Conservation (phyloP, 208 protist genomes). For the Trypanosoma platydactyli region DNA sequence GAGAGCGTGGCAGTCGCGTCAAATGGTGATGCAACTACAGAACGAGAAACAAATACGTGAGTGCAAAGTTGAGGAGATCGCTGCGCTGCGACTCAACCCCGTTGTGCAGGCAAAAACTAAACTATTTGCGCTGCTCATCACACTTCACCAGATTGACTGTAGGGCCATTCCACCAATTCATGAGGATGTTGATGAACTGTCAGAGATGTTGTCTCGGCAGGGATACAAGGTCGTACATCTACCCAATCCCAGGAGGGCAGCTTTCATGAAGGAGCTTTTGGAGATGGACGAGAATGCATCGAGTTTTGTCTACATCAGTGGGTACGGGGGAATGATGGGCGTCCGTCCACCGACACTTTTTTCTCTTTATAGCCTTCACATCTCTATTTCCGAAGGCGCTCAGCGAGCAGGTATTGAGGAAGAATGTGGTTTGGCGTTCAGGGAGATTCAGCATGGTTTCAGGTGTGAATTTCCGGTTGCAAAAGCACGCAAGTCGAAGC, state of each 20-base stretch:
- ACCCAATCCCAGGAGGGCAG: constrained; percentile 40
- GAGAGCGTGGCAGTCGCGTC: constrained; percentile 51
- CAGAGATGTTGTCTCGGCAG: constrained; percentile 57
- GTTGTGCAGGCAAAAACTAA: constrained; percentile 60
- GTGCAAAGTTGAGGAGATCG: constrained; percentile 79
- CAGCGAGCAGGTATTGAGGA: constrained; percentile 44
- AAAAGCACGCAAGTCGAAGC: constrained; percentile 46
- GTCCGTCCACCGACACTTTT: constrained; percentile 70
- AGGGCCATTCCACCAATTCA: constrained; percentile 49
- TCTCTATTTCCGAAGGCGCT: constrained; percentile 62
- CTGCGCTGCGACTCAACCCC: constrained; percentile 59
- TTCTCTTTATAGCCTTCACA: constrained; percentile 52
- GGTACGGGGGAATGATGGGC: constrained; percentile 76
- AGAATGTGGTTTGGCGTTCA: constrained; percentile 39
- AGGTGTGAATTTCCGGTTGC: constrained; percentile 35
- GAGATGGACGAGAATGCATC: constrained; percentile 59
- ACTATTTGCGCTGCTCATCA: constrained; percentile 75
- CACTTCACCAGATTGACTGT: constrained; percentile 53
- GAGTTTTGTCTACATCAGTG: constrained; percentile 84
- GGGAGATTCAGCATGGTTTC: constrained; percentile 35
- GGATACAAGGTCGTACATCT: constrained; percentile 77
- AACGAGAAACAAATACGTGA: constrained; percentile 54
- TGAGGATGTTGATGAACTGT: constrained; percentile 37
- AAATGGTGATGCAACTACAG: constrained; percentile 31
- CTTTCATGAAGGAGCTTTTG: constrained; percentile 58